Evolutionary conservation across 169 alveolate genomes (phyloP).

Genomic region (Plasmodium inui): DNA sequence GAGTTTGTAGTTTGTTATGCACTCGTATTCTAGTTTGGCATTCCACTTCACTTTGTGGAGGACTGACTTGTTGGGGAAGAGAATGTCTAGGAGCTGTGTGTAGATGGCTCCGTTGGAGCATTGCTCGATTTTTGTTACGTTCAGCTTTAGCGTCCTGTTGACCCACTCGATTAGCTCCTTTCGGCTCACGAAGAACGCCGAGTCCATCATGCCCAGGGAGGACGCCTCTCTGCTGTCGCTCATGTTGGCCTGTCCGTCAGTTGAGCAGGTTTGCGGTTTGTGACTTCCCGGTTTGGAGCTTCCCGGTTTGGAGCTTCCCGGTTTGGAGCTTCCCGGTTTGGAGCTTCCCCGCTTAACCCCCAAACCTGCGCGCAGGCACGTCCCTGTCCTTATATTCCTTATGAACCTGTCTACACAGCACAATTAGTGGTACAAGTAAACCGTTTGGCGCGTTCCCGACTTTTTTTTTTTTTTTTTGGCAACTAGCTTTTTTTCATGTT

Average conservation of each 20-base stretch:
- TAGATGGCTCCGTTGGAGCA: slow-evolving; percentile 97
- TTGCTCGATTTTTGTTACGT: slow-evolving; percentile 94
- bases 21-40: slow-evolving; percentile 96
- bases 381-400: background rate
- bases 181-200: slow-evolving; percentile 89
- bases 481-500: background rate
- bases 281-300: background rate
- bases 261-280: background rate
- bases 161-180: slow-evolving; percentile 94
- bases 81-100: slow-evolving; percentile 94
- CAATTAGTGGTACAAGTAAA: background rate
- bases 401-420: background rate
- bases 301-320: background rate
- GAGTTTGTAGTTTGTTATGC: slow-evolving; percentile 93
- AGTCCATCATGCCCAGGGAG: slow-evolving; percentile 91
- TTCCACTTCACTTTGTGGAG: slow-evolving; percentile 94
- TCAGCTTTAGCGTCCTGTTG: slow-evolving; percentile 87
- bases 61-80: slow-evolving; percentile 91
- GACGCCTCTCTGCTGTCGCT: slow-evolving; percentile 2
- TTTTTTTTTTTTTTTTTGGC: background rate
- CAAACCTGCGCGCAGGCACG: background rate
- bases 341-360: background rate
- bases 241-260: background rate
- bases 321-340: background rate
- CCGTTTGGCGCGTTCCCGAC: background rate